These are phyloP conservation scores for Eragrostis curvula DNA, from an alignment of 176 grass and related monocot species.

Conservation along the genomic window DNA sequence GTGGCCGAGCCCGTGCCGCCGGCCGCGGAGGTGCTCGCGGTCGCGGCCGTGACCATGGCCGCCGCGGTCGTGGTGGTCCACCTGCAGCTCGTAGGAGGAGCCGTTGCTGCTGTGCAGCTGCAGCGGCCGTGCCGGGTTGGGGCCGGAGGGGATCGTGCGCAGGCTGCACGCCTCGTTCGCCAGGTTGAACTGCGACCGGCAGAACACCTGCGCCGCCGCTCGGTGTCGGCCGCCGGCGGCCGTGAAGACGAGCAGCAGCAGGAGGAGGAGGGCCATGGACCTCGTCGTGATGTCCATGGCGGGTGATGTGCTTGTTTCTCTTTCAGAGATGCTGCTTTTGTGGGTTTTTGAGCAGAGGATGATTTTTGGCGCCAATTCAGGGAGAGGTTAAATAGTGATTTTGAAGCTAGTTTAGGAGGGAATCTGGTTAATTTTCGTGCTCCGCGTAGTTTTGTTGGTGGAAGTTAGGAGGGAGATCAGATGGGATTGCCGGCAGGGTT, in stretches of 20 bases:
- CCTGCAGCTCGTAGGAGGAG: constrained; percentile 45
- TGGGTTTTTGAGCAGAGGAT: constrained; percentile 7
- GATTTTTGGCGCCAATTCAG: constrained; percentile 31
- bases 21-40: constrained; percentile 7
- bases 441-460: not conserved
- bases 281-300: constrained; percentile 39
- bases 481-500: too few species aligned
- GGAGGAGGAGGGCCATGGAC: not conserved
- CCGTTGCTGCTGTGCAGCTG: constrained; percentile 47
- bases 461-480: constrained; percentile 28
- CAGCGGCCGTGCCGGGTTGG: constrained; percentile 39
- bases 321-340: not conserved
- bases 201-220: constrained; percentile 59
- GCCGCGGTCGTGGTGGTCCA: constrained; percentile 1
- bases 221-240: not conserved
- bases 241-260: constrained; percentile 31
- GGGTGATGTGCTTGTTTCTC: not conserved
- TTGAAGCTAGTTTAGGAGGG: constrained; percentile 18
- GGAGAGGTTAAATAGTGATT: constrained; percentile 28
- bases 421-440: constrained; percentile 35
- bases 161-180: constrained; percentile 82
- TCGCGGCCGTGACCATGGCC: not conserved
- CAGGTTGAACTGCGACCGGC: constrained; percentile 72
- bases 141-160: constrained; percentile 20
- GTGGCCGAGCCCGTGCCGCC: not conserved